These are phyloP conservation scores for Moesziomyces aphidis DNA, from an alignment of 1,284 basidiomycete genomes.

Conservation along the genomic window DNA sequence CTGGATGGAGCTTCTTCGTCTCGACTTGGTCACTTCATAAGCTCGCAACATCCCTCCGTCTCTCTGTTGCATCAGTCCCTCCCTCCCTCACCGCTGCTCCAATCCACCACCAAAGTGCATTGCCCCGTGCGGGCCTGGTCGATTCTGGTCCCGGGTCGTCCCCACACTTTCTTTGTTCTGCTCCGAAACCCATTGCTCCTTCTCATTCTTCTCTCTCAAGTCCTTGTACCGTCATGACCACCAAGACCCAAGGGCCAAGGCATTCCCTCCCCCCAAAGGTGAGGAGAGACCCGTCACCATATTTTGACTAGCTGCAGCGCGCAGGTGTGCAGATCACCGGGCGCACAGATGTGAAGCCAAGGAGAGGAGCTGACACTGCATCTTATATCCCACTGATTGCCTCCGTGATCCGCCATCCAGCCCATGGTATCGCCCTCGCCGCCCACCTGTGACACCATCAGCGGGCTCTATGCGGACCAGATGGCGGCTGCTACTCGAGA, in stretches of 20 bases:
- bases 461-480: conserved; percentile 9
- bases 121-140: conserved; percentile 10
- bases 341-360: no score
- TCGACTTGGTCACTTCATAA: conserved; percentile 13
- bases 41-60: conserved; percentile 7
- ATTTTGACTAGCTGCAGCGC: background rate
- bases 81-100: conserved; percentile 4
- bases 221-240: conserved; percentile 21
- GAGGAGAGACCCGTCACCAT: conserved; percentile 13
- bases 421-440: conserved; percentile 17
- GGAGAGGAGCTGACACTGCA: background rate
- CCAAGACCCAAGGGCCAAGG: conserved; percentile 29
- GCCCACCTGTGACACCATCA: conserved; percentile 5
- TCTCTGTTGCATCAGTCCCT: conserved; percentile 1
- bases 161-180: conserved; percentile 7
- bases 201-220: conserved; percentile 11
- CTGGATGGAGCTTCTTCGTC: conserved; percentile 19
- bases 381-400: background rate
- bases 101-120: conserved; percentile 8
- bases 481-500: conserved; percentile 5
- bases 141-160: conserved; percentile 1
- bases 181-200: conserved; percentile 6
- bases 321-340: no score
- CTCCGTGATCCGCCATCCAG: background rate
- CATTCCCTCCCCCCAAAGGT: conserved; percentile 48